These are phyloP conservation scores for Rhamnella rubrinervis DNA, from an alignment of 331 rosid species.

Conservation along the genomic window DNA sequence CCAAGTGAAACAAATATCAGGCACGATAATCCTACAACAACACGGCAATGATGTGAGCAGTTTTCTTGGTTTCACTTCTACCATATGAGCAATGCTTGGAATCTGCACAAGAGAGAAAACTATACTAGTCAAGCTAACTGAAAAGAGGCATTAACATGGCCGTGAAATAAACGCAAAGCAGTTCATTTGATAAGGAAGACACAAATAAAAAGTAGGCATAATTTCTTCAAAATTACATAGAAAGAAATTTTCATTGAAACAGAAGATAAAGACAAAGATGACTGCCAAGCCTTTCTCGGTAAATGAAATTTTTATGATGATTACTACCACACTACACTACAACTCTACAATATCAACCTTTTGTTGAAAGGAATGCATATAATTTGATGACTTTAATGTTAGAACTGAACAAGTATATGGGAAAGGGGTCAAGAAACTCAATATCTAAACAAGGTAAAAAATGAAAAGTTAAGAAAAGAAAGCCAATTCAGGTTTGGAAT, in stretches of 20 bases:
- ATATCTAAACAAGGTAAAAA: no score
- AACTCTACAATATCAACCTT: no score
- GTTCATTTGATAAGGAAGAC: not conserved
- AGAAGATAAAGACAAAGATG: no score
- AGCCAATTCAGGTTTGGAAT: no score
- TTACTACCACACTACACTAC: not conserved
- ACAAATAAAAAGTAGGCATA: not conserved
- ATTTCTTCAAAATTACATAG: not conserved
- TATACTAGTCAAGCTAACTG: conserved; percentile 2
- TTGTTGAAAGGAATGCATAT: not conserved
- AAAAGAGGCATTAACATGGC: not conserved
- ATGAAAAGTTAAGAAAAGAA: no score
- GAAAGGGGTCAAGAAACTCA: no score
- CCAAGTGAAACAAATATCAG: conserved; percentile 48
- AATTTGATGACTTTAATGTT: not conserved
- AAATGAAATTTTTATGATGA: not conserved
- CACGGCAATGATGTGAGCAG: conserved; percentile 29
- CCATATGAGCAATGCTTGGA: conserved; percentile 50
- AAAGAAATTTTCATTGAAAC: no score
- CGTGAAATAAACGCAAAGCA: not conserved
- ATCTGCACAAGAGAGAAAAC: conserved; percentile 33
- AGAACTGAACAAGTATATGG: not conserved
- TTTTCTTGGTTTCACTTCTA: conserved; percentile 20
- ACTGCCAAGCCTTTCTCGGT: not conserved
- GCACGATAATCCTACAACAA: conserved; percentile 44